Evolutionary conservation across 2,329 filamentous ascomycete genomes (phyloP), one percentile per base, ranked within the genome.

Genomic region (Aspergillus puulaauensis): DNA sequence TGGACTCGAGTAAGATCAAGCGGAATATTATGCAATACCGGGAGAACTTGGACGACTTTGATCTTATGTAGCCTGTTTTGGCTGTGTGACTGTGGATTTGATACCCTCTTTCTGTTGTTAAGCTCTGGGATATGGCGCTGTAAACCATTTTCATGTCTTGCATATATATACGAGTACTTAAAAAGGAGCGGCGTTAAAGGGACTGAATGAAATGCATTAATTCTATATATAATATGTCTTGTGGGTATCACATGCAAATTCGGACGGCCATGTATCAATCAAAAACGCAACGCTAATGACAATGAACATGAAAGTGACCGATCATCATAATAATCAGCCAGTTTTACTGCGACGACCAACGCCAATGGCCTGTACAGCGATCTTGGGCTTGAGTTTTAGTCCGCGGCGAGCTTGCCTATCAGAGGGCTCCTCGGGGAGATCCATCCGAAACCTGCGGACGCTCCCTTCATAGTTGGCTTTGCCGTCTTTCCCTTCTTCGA

Each of bases 1-100:
- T 93, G 9, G 90, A 96, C 68, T 91, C 91, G 59, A 96, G 91
- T 76, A 97, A 97, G 89, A 93, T 98, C 75, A 96, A 96, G 88
- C 85, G 90, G 72, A 95, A 92, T 72, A 96, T 97, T 63, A 88
- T 96, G 85, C 91, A 90, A 77, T 98, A 97, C 74, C 86, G 91
- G 67, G 92, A 97, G 76, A 91, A 96, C 80, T 77, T 97, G 77
- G 93, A 98, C 77, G 93, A 98, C 77, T 98, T 96, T 71, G 93
- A 98, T 79, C 79, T 97, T 71, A 79, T 96, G 68, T 95, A 75
- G 85, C 43, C 45, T 14, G 33, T 51, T 17, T 15, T 19, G 6
- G 21, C 8, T 27, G n/a, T 24, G 14, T 35, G 4, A 4, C 33
- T 44, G 43, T 21, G 43, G 21, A n/a, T 15, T 43, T 43, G 40